These are phyloP conservation scores for Syncephalastrum sp. DNA, from an alignment of 371 early-diverging fungal genomes.

Conservation along the genomic window DNA sequence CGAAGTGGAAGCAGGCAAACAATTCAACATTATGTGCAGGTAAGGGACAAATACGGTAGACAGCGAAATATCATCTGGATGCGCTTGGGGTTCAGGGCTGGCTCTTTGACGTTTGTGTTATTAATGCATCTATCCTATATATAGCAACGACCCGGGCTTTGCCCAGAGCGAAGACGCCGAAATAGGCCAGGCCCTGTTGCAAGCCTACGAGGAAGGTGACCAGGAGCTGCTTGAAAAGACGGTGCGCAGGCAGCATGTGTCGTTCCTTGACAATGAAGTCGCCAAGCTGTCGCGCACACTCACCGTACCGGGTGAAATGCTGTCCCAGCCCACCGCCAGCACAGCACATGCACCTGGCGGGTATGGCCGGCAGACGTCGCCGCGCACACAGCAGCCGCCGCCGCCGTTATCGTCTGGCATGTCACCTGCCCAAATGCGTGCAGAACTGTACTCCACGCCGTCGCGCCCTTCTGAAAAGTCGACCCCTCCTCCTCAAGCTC, in stretches of 20 bases:
- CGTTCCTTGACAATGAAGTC: slow-evolving; percentile 78
- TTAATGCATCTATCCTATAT: neutral
- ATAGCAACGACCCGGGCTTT: slow-evolving; percentile 56
- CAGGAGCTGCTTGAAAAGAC: slow-evolving; percentile 60
- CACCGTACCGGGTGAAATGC: slow-evolving; percentile 52
- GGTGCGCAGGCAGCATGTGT: slow-evolving; percentile 56
- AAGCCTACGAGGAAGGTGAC: slow-evolving; percentile 77
- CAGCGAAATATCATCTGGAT: no score
- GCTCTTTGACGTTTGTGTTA: no score
- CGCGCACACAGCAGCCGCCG: neutral
- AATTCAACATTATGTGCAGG: slow-evolving; percentile 66
- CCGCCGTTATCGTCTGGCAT: slow-evolving; percentile 12
- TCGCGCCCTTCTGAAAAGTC: slow-evolving; percentile 13
- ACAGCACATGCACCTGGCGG: neutral
- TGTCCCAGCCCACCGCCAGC: slow-evolving; percentile 12
- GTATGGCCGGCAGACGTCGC: neutral
- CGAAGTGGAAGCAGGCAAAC: slow-evolving; percentile 77
- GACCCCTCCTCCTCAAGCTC: slow-evolving; percentile 6
- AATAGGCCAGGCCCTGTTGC: slow-evolving; percentile 63
- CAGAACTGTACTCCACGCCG: slow-evolving; percentile 19
- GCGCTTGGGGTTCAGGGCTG: no score
- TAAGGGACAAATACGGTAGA: slow-evolving; percentile 26
- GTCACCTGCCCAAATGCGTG: slow-evolving; percentile 30
- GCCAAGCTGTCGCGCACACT: slow-evolving; percentile 56
- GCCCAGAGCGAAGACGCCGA: slow-evolving; percentile 72